phyloP scores from a whole-genome alignment of 2,329 filamentous ascomycete genomes.

The Metarhizium humberi region DNA sequence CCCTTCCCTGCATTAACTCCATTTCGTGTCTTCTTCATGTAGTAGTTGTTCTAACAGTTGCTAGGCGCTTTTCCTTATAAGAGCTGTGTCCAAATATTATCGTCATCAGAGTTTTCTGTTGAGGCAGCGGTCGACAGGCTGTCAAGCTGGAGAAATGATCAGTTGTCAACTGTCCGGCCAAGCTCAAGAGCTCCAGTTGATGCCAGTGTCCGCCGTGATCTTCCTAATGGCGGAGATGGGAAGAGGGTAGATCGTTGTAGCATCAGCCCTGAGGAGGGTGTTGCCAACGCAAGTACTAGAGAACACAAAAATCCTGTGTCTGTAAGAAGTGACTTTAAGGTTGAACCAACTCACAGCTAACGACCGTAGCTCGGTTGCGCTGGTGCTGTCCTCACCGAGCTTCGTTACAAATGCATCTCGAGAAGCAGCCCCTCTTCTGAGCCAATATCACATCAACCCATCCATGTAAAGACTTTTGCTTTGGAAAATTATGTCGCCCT shows the following conservation, averaged over 20 bases:
- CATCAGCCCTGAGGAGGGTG: not conserved
- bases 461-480: slow-evolving; percentile 53
- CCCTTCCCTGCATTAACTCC: not conserved
- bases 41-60: slow-evolving; percentile 10
- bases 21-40: too few relatives aligned
- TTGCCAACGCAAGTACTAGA: slow-evolving; percentile 23
- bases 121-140: slow-evolving; percentile 2
- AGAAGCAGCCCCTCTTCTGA: slow-evolving; percentile 18
- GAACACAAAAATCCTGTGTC: slow-evolving; percentile 67
- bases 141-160: not conserved
- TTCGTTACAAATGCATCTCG: slow-evolving; percentile 52
- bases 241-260: not conserved
- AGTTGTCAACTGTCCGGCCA: not conserved
- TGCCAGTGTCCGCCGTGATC: not conserved
- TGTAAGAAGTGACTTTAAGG: slow-evolving; percentile 26
- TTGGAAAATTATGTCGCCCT: slow-evolving; percentile 63
- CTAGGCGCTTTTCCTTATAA: not conserved
- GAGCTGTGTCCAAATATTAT: not conserved
- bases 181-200: not conserved
- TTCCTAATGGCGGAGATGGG: not conserved
- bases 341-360: slow-evolving; percentile 3
- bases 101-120: slow-evolving; percentile 4
- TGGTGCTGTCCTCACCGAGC: slow-evolving; percentile 73
- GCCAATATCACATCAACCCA: not conserved
- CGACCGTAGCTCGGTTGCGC: slow-evolving; percentile 62